phyloP scores from a whole-genome alignment of 257 asterid species.

The Anisodus acutangulus region DNA sequence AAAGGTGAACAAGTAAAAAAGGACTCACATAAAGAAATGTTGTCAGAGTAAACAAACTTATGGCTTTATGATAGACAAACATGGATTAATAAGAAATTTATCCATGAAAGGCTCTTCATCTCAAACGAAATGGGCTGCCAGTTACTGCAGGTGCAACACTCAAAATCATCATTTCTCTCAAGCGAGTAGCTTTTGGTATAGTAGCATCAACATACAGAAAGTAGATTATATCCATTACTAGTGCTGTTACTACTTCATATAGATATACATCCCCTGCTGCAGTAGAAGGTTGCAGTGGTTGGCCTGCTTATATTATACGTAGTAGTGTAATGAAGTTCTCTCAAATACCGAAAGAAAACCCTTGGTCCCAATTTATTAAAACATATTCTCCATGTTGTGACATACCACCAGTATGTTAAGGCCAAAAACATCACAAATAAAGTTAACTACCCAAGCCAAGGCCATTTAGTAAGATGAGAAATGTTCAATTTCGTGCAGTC shows the following conservation, averaged over 20 bases:
- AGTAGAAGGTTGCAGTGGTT: neutral
- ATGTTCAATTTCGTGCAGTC: neutral
- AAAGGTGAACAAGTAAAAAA: constrained; percentile 17
- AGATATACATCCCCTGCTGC: neutral
- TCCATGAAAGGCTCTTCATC: constrained; percentile 4
- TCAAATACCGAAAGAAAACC: neutral
- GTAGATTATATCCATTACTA: neutral
- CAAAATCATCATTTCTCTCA: neutral
- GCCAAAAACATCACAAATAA: neutral
- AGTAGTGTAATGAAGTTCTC: neutral
- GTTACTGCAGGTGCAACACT: neutral
- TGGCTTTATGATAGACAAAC: neutral
- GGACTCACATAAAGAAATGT: neutral
- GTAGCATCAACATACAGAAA: neutral
- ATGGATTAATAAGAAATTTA: neutral
- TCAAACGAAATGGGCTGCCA: neutral
- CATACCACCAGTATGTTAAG: neutral
- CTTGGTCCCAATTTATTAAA: neutral
- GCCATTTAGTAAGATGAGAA: neutral
- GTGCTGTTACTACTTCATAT: neutral
- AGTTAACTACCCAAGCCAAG: neutral
- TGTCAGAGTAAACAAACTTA: neutral
- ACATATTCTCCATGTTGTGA: neutral
- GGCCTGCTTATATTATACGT: neutral
- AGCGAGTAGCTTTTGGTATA: neutral